A percentile compares a stretch with the other conserved stretches of the same genome.
Evolutionary conservation across 2,329 filamentous ascomycete genomes (phyloP).

Genomic region (Neofusicoccum laricinum): DNA sequence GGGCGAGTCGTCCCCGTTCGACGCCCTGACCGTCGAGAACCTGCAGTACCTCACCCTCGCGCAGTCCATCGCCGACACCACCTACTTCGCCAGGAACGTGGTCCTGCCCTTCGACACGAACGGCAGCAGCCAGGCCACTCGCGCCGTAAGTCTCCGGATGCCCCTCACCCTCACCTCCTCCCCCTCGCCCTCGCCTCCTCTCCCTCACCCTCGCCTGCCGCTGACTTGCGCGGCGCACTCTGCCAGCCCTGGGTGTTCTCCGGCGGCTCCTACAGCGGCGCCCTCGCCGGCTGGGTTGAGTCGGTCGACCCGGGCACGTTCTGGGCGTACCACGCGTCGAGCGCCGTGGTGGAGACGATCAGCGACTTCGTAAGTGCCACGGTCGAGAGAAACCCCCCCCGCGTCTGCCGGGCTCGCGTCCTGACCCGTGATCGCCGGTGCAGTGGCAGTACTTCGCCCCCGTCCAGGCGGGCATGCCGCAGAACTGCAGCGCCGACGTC

Average conservation of each 20-base stretch:
- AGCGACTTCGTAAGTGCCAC: slow-evolving; percentile 36
- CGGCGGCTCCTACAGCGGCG: slow-evolving; percentile 58
- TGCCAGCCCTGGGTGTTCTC: slow-evolving; percentile 53
- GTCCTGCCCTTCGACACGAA: slow-evolving; percentile 53
- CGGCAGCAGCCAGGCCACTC: slow-evolving; percentile 47
- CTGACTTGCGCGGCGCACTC: neutral
- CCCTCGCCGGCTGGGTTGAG: slow-evolving; percentile 56
- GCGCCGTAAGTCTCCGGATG: slow-evolving; percentile 29
- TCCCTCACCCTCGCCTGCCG: neutral
- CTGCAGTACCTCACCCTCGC: slow-evolving; percentile 54
- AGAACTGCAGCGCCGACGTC: slow-evolving; percentile 57
- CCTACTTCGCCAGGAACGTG: slow-evolving; percentile 53
- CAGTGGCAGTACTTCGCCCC: slow-evolving; percentile 57
- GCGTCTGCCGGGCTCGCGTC: slow-evolving; percentile 23
- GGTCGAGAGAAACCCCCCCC: neutral
- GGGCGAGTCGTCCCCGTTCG: slow-evolving; percentile 55
- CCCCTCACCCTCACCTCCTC: too few species aligned
- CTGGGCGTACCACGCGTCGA: slow-evolving; percentile 59
- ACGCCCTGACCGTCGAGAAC: slow-evolving; percentile 50
- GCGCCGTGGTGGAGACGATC: slow-evolving; percentile 55
- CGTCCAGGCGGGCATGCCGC: slow-evolving; percentile 56
- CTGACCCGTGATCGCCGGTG: too few species aligned
- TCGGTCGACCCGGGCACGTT: slow-evolving; percentile 54
- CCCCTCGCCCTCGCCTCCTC: too few species aligned
- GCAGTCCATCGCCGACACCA: slow-evolving; percentile 54